Base-by-base conservation (phyloP, 2,329 filamentous ascomycete genomes). In the Ceratocystis smalleyi region DNA sequence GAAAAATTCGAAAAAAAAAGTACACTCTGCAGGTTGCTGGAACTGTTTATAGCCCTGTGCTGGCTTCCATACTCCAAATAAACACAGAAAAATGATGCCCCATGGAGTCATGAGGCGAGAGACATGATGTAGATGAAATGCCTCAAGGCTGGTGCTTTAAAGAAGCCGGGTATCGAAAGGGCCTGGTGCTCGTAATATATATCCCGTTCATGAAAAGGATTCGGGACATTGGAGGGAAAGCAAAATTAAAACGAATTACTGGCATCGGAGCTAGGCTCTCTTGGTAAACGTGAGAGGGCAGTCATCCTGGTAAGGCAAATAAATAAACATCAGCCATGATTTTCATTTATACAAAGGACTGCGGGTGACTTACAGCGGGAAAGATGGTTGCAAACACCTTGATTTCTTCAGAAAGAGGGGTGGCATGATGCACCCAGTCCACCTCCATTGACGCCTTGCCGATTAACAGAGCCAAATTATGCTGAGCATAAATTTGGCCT, bases 311-410 rank as follows among this genome's bases (percentile, higher is more conserved):
- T 32, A 3, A 17, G 19, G 0, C 32, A 3, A 17, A 19, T 54
- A n/a, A 45, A 24, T 60, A n/a, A 45, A 24, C 43, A 69, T 77
- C 67, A 73, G 69, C 12, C 12, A 1, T 27, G 15, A 4, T 51
- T 67, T 7, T 17, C 45, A 57, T 51, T 1, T 1, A 30, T 27
- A 6, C 64, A 47, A 27, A 64, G 68, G 59, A 64, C 12, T 8
- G 62, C 27, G 22, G 43, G 3, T 32, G 61, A 77, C 85, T 75
- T 77, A 95, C 91, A 87, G 88, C 87, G 65, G 94, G 94, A 81
- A 99, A 99, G 70, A 99, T 95, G 32, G 91, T 96, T 49, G 94
- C 94, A 77, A 97, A 99, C 69, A 97, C 92, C 79, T 95, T 92
- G 76, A 99, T 97, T 75, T 95, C 86, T 77, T 99, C 94, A 0